Percentiles rank a stretch among this genome's conserved stretches.
These are phyloP conservation scores for Trichocomaceae sp. DNA, from an alignment of 2,329 filamentous ascomycete species.

Conservation along the genomic window DNA sequence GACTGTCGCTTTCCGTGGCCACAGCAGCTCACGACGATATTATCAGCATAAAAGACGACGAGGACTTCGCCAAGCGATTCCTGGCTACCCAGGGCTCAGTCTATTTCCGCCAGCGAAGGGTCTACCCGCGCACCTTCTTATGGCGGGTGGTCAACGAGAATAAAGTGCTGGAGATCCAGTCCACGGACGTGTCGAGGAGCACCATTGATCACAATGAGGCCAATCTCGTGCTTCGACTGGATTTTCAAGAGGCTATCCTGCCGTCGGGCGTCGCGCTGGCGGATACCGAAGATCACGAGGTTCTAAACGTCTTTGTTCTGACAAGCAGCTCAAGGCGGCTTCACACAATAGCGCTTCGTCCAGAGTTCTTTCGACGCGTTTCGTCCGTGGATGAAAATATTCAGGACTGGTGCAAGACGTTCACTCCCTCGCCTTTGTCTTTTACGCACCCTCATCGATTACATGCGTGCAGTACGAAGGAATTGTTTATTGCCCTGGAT, in stretches of 20 bases:
- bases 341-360: conserved; percentile 74
- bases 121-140: conserved; percentile 75
- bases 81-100: conserved; percentile 74
- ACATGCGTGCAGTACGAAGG: conserved; percentile 63
- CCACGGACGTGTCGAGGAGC: conserved; percentile 70
- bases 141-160: conserved; percentile 83
- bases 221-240: conserved; percentile 67
- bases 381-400: conserved; percentile 65
- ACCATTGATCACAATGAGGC: conserved; percentile 58
- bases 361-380: conserved; percentile 70
- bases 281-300: conserved; percentile 70
- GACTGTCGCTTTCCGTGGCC: conserved; percentile 43
- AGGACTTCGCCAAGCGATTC: conserved; percentile 63
- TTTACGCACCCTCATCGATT: conserved; percentile 78
- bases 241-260: conserved; percentile 67
- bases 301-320: conserved; percentile 70
- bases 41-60: conserved; percentile 51
- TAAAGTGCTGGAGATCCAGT: conserved; percentile 73
- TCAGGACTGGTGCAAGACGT: conserved; percentile 70
- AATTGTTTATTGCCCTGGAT: conserved; percentile 64
- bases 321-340: conserved; percentile 70
- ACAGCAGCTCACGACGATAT: conserved; percentile 31
- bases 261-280: conserved; percentile 74
- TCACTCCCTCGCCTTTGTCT: conserved; percentile 63
- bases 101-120: conserved; percentile 71